Base-by-base conservation (phyloP, 1,284 basidiomycete species). In the Hypsizygus ulmarius region DNA sequence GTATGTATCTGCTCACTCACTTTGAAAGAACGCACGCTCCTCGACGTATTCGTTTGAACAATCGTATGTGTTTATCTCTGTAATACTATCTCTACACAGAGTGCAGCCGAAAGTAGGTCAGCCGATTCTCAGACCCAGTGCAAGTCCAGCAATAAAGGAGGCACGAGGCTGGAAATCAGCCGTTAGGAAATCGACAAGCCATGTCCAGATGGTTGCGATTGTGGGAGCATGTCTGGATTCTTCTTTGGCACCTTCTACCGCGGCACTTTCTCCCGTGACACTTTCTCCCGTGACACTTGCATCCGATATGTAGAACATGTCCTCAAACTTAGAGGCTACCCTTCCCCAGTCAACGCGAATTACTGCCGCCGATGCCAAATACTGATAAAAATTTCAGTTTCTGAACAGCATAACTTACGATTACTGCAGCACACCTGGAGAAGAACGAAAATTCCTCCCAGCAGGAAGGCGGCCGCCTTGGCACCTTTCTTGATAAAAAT, bases 401-500 rank as follows among this genome's bases (percentile, higher is more conserved):
- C 43, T 39, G 38, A 21, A 11, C 14, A 10, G 39, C 28, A 15
- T 14, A 9, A 29, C 6, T 14, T 10, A 35, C 28, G 6, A n/a
- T 2, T 8, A n/a, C 12, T 6, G 33, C 9, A 5, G 43, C 47
- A 19, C 77, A 89, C 94, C 82, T 95, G 92, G 12, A 95, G 77
- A 40, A 95, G 66, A 14, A 95, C 86, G 57, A 93, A 96, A 1
- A 90, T 70, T 2, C 91, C 93, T 7, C 93, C 93, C 9, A 97
- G 70, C 45, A 88, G 67, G 67, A 93, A 94, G 0, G 93, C 95
- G 16, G 90, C 67, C 2, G 82, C 72, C 64, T 86, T 93, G 32
- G 87, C 82, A 25, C 95, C 95, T 68, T 97, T 97, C 72, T 96
- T 97, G 59, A 97, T 77, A 63, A 98, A 98, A 0, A 97, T 78